phyloP scores from a whole-genome alignment of 202 grass and related monocot genomes.

The Setaria viridis region DNA sequence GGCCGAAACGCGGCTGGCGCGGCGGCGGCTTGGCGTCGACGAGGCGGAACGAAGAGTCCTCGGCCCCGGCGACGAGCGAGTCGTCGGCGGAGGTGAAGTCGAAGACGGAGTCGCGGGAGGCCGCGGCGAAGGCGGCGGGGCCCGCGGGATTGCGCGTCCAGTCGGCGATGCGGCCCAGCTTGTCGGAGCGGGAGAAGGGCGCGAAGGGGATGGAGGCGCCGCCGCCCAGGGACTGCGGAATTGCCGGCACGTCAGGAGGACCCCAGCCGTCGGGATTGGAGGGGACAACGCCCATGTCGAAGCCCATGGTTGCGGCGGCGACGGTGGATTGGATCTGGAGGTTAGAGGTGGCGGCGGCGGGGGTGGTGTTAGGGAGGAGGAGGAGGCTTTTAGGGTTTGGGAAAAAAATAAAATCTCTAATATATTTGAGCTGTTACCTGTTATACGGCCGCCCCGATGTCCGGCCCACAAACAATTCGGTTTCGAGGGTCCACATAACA shows the following conservation, averaged over 20 bases:
- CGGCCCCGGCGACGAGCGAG: constrained; percentile 59
- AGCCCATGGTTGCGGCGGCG: constrained; percentile 58
- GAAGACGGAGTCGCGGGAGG: constrained; percentile 74
- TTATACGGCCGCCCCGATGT: background rate
- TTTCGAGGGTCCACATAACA: background rate
- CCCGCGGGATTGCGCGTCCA: constrained; percentile 72
- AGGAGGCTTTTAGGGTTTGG: constrained; percentile 37
- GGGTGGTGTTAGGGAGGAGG: constrained; percentile 1
- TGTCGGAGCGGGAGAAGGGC: constrained; percentile 88
- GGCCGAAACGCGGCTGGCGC: constrained; percentile 79
- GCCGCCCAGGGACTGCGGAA: constrained; percentile 55
- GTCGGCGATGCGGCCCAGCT: constrained; percentile 88
- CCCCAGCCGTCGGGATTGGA: constrained; percentile 93
- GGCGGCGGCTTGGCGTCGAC: constrained; percentile 88
- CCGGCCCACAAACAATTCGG: background rate
- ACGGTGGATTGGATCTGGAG: constrained; percentile 44
- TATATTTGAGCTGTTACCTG: background rate
- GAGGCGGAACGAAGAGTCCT: constrained; percentile 84
- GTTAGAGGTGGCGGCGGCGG: constrained; percentile 2
- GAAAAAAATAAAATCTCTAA: background rate
- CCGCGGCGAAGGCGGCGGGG: constrained; percentile 43
- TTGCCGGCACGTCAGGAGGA: constrained; percentile 61
- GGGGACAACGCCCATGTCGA: constrained; percentile 73
- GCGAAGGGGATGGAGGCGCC: constrained; percentile 79
- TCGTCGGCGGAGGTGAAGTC: constrained; percentile 77